Evolutionary conservation across 2,329 filamentous ascomycete species (phyloP).

Genomic region (Teratosphaeria destructans): DNA sequence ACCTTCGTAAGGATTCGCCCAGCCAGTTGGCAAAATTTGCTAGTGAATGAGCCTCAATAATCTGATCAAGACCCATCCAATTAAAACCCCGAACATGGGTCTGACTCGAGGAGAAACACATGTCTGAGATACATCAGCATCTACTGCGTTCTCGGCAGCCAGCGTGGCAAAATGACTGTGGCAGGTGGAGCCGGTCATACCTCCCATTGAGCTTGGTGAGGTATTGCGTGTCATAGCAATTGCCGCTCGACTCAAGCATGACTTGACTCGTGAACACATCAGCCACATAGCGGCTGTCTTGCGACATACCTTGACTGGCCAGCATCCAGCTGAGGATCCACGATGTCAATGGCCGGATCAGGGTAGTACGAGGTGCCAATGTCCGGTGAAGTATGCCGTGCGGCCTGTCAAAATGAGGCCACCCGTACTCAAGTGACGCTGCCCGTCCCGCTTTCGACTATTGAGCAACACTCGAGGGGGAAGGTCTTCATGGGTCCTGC

Average conservation of each 20-base stretch:
- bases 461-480: background rate
- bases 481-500: background rate
- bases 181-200: background rate
- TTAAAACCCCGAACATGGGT: background rate
- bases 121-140: background rate
- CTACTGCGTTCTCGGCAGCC: background rate
- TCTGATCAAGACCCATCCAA: background rate
- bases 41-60: background rate
- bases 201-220: no score
- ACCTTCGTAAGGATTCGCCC: no score
- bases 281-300: background rate
- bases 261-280: background rate
- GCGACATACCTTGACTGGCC: background rate
- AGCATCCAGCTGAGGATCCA: background rate
- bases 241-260: background rate
- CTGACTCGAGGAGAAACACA: background rate
- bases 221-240: background rate
- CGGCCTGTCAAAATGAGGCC: background rate
- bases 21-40: background rate
- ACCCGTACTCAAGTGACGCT: background rate
- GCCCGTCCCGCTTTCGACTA: background rate
- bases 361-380: background rate
- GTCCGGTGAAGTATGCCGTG: background rate
- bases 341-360: background rate
- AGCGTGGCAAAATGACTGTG: background rate